Evolutionary conservation across 805 yeast species (phyloP).

Genomic region (Myxozyma sirexii): DNA sequence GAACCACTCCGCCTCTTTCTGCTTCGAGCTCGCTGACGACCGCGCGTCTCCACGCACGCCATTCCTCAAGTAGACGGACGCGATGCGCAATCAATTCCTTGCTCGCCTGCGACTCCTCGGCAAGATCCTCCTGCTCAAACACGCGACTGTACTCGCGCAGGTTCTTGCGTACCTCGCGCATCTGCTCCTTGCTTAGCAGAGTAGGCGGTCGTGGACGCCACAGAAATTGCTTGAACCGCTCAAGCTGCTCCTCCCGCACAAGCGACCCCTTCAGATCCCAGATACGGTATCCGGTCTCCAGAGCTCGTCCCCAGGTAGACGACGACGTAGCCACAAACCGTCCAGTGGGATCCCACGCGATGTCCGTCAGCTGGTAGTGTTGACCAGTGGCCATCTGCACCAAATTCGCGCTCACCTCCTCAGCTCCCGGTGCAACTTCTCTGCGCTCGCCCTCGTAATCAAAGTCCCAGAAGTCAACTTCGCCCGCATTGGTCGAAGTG

Average conservation of each 20-base stretch:
- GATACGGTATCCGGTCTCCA: conserved; percentile 88
- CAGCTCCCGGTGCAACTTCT: conserved; percentile 45
- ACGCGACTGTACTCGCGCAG: conserved; percentile 86
- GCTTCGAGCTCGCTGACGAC: conserved; percentile 51
- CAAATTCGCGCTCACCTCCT: conserved; percentile 59
- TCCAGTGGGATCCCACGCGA: conserved; percentile 96
- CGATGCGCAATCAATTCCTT: conserved; percentile 86
- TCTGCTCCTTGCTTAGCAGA: conserved; percentile 71
- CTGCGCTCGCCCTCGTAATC: conserved; percentile 72
- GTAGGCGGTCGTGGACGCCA: conserved; percentile 98
- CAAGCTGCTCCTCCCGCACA: conserved; percentile 73
- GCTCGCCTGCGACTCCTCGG: conserved; percentile 91
- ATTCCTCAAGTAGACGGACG: conserved; percentile 77
- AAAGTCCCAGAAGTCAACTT: conserved; percentile 81
- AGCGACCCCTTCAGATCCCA: conserved; percentile 81
- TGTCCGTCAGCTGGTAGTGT: conserved; percentile 75
- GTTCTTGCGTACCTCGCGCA: conserved; percentile 88
- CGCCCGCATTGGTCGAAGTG: conserved; percentile 53
- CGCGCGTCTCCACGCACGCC: conserved; percentile 76
- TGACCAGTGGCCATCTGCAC: conserved; percentile 65
- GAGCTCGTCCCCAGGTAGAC: conserved; percentile 76
- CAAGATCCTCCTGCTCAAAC: conserved; percentile 92
- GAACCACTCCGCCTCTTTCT: conserved; percentile 50
- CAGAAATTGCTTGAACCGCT: conserved; percentile 81
- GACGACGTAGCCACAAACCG: conserved; percentile 88